Evolutionary conservation across 176 grass and related monocot genomes (phyloP), one percentile per base, ranked within the genome.

Genomic region (Raddia distichophylla): DNA sequence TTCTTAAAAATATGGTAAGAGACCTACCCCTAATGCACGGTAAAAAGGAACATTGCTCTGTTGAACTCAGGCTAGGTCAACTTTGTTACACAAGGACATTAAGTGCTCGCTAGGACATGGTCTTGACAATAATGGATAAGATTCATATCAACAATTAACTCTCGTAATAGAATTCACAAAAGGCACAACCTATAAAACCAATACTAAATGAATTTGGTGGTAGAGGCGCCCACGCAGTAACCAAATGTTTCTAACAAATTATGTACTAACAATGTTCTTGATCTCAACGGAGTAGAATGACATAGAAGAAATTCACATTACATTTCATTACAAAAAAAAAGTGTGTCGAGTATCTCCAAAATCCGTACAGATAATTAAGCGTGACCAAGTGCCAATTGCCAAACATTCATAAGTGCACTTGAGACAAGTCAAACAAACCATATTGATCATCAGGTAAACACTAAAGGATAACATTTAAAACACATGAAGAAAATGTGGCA

Each of bases 121-220:
- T 74, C 33, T 43, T 34, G 1, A 54, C 49, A 82, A 40, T 42
- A 44, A 54, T 64, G 33, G 8, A 82, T 61, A 19, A 62, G 44
- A 60, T 79, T 55, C 11, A 19, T 67, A 42, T 16, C 8, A 83
- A 18, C 48, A 83, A n/a, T 32, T 53, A 56, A n/a, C 59, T 50
- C 3, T 66, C 2, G 19, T 80, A 58, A 67, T 33, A 2, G 6
- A 80, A 37, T 78, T 44, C 16, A 61, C 55, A 71, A 13, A 79
- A 79, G 46, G 33, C 45, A 10, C 47, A 47, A 64, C 20, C 48
- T 79, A 85, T 14, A 77, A 85, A 46, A 54, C 55, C 15, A 80
- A 64, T 46, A 35, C 35, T 37, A 74, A 67, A 73, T 55, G 50
- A 72, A 56, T 56, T 80, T 10, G 32, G 77, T 1, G 8, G 60